phyloP scores from a whole-genome alignment of 495 filamentous ascomycete genomes.

The Neurospora discreta region DNA sequence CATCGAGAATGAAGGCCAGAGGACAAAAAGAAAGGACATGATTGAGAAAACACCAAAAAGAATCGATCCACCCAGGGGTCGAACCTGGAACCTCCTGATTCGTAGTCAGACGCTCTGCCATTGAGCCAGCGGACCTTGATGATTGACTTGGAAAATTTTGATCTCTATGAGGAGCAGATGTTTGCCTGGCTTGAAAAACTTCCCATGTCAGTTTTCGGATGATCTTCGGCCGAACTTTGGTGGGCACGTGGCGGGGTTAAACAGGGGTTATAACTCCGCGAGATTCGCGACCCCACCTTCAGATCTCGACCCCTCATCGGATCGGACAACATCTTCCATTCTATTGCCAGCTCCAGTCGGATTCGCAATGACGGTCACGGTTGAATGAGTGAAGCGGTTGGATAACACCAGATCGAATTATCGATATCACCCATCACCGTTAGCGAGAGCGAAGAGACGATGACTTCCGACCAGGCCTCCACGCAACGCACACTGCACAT shows the following conservation, averaged over 20 bases:
- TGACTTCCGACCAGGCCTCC: neutral
- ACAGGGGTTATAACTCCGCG: neutral
- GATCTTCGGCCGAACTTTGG: neutral
- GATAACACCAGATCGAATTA: neutral
- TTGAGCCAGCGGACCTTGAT: neutral
- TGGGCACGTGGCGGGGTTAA: neutral
- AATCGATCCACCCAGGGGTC: neutral
- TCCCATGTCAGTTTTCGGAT: neutral
- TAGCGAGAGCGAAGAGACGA: neutral
- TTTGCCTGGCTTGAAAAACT: neutral
- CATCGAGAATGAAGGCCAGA: neutral
- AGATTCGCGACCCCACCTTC: neutral
- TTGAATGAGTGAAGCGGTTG: neutral
- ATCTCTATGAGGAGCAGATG: neutral
- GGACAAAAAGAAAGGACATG: neutral
- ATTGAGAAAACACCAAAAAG: neutral
- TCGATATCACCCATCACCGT: neutral
- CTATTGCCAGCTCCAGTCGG: neutral
- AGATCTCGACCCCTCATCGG: neutral
- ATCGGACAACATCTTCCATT: neutral
- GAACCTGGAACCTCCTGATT: neutral
- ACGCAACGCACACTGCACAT: neutral
- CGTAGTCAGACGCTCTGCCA: neutral
- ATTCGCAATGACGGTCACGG: neutral
- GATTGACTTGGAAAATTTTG: too few species aligned